These are phyloP conservation scores for Boletus vermiculosoides DNA, from an alignment of 768 basidiomycete species.

Conservation along the genomic window DNA sequence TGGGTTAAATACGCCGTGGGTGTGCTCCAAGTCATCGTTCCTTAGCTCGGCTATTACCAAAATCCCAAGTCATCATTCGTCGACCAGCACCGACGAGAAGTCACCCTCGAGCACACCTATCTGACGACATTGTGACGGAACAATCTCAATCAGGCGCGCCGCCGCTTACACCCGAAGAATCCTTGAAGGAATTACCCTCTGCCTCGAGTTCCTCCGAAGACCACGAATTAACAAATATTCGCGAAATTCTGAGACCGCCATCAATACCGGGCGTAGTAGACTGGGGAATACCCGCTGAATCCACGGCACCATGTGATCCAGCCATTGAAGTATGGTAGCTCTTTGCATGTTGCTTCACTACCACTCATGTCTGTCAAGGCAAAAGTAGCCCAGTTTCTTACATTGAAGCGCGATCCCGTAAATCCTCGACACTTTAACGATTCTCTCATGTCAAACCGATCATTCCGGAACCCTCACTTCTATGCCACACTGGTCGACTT, in stretches of 20 bases:
- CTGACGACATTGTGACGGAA: constrained; percentile 41
- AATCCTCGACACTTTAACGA: constrained; percentile 93
- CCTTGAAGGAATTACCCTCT: constrained; percentile 11
- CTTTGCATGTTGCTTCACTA: neutral
- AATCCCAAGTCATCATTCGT: constrained; percentile 62
- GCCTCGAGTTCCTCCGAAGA: constrained; percentile 21
- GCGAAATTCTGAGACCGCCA: constrained; percentile 58
- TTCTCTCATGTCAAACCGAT: constrained; percentile 86
- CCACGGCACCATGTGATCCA: constrained; percentile 56
- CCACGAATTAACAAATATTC: constrained; percentile 55
- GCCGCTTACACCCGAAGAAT: constrained; percentile 17
- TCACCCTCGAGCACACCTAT: constrained; percentile 49
- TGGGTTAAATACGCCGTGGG: neutral
- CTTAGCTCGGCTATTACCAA: constrained; percentile 43
- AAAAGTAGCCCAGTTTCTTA: constrained; percentile 77
- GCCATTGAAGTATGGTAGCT: constrained; percentile 51
- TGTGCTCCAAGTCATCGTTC: neutral
- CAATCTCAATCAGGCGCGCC: constrained; percentile 1
- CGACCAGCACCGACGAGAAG: constrained; percentile 46
- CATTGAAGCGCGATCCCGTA: constrained; percentile 59
- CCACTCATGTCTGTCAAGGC: constrained; percentile 43
- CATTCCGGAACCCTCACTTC: constrained; percentile 96
- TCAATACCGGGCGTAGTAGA: constrained; percentile 62
- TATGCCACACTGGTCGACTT: constrained; percentile 95
- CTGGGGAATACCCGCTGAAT: constrained; percentile 74